A percentile compares a stretch with the other conserved stretches of the same genome.
phyloP scores from a whole-genome alignment of 2,329 filamentous ascomycete species.

The Hymenoscyphus infarciens region DNA sequence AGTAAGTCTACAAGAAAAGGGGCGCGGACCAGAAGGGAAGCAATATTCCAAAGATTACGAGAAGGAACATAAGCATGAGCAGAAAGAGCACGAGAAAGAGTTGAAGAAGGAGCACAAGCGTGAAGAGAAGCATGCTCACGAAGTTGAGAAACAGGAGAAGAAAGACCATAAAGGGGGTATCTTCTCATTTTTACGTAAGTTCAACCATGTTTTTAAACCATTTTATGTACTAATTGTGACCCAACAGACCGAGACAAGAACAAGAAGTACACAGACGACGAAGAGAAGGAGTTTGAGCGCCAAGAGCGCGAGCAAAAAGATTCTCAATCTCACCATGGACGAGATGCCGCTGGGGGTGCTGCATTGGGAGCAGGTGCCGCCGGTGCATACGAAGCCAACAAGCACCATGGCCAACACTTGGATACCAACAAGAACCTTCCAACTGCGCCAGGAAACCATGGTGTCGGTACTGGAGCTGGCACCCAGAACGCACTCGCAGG shows the following conservation, averaged over 20 bases:
- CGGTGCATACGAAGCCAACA: constrained; percentile 18
- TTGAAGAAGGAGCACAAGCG: constrained; percentile 6
- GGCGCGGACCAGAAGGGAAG: not conserved
- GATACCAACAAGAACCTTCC: not conserved
- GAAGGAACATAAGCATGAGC: not conserved
- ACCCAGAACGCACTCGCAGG: not conserved
- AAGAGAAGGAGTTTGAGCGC: constrained; percentile 29
- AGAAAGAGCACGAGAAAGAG: not conserved
- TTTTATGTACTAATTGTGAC: constrained; percentile 5
- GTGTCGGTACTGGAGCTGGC: not conserved
- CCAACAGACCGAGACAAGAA: constrained; percentile 29
- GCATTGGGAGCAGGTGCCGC: constrained; percentile 17
- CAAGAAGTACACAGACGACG: constrained; percentile 28
- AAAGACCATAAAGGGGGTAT: constrained; percentile 19
- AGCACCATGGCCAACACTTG: constrained; percentile 19
- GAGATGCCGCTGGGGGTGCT: constrained; percentile 25
- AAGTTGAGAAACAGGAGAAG: constrained; percentile 13
- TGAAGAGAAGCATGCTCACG: constrained; percentile 23
- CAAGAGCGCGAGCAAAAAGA: constrained; percentile 27
- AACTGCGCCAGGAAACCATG: not conserved
- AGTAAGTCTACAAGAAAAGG: not conserved
- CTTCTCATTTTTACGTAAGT: constrained; percentile 29
- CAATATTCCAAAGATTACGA: not conserved
- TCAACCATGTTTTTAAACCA: not conserved
- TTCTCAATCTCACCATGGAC: constrained; percentile 19